These are phyloP conservation scores for Trichophyton rubrum DNA, from an alignment of 2,329 filamentous ascomycete species.

Conservation along the genomic window DNA sequence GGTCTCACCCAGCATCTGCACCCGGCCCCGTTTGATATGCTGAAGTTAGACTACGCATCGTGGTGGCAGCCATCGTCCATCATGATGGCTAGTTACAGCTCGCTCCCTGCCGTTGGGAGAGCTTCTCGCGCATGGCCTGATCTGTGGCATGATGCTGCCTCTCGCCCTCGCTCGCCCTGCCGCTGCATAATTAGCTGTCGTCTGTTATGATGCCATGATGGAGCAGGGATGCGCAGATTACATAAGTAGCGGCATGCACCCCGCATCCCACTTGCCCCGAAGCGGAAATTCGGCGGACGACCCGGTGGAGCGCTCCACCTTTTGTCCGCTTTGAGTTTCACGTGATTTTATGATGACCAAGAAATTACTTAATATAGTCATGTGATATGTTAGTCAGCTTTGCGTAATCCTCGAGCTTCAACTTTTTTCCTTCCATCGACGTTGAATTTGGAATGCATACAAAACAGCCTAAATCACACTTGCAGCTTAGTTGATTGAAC, in stretches of 20 bases:
- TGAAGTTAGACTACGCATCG: not conserved
- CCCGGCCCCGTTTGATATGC: too few species aligned
- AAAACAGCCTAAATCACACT: not conserved
- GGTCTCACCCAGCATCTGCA: not conserved
- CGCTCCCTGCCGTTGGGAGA: too few species aligned
- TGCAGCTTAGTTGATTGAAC: not conserved
- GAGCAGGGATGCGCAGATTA: not conserved
- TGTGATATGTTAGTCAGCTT: not conserved
- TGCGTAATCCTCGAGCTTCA: not conserved
- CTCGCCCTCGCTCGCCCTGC: not conserved
- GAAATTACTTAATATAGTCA: not conserved
- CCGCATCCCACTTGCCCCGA: not conserved
- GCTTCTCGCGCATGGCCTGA: not conserved
- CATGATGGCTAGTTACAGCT: too few species aligned
- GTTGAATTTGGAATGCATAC: not conserved
- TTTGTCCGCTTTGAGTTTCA: not conserved
- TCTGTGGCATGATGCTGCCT: not conserved
- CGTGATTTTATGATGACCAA: not conserved
- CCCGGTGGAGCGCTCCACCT: not conserved
- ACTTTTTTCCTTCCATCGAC: not conserved
- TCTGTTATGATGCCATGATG: not conserved
- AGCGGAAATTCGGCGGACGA: not conserved
- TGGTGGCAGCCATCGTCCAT: too few species aligned
- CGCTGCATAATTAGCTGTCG: not conserved
- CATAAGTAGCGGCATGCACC: slow-evolving; percentile 1